phyloP scores from a whole-genome alignment of 345 rosid species.

The Microcos paniculata region DNA sequence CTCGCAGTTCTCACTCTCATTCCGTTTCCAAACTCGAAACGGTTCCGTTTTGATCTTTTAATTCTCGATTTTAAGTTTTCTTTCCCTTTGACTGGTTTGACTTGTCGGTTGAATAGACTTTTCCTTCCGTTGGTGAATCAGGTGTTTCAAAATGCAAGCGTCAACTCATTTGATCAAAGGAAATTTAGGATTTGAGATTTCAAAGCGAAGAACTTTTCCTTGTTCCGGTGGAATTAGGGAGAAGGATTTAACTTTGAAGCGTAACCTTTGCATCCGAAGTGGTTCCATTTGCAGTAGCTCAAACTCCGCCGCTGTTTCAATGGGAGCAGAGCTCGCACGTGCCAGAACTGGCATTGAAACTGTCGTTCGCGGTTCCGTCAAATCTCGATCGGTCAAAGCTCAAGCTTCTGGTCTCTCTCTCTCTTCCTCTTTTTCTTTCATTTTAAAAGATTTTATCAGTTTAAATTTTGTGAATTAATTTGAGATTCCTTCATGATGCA shows the following conservation, averaged over 20 bases:
- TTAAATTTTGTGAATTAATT: not conserved
- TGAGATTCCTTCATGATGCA: not conserved
- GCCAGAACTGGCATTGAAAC: slow-evolving; percentile 34
- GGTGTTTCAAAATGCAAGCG: slow-evolving; percentile 51
- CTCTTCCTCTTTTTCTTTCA: not conserved
- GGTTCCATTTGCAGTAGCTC: slow-evolving; percentile 35
- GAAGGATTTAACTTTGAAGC: slow-evolving; percentile 24
- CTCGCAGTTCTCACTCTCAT: not conserved
- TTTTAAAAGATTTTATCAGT: not conserved
- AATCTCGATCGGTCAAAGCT: slow-evolving; percentile 59
- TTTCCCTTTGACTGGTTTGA: slow-evolving; percentile 15
- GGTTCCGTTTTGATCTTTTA: slow-evolving; percentile 2
- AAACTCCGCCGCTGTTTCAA: slow-evolving; percentile 33
- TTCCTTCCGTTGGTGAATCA: slow-evolving; percentile 15
- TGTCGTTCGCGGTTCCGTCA: slow-evolving; percentile 43
- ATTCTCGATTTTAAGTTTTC: not conserved
- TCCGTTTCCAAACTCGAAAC: not conserved
- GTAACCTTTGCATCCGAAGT: slow-evolving; percentile 29
- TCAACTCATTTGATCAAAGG: slow-evolving; percentile 47
- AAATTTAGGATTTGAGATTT: slow-evolving; percentile 38
- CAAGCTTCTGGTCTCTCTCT: slow-evolving; percentile 66
- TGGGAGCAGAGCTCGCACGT: slow-evolving; percentile 71
- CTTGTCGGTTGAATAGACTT: slow-evolving; percentile 19
- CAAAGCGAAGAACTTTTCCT: slow-evolving; percentile 27
- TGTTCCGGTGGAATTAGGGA: slow-evolving; percentile 19